Evolutionary conservation across 805 yeast species (phyloP), one percentile per base, ranked within the genome.

Genomic region (Grigorovia transvaalensis): DNA sequence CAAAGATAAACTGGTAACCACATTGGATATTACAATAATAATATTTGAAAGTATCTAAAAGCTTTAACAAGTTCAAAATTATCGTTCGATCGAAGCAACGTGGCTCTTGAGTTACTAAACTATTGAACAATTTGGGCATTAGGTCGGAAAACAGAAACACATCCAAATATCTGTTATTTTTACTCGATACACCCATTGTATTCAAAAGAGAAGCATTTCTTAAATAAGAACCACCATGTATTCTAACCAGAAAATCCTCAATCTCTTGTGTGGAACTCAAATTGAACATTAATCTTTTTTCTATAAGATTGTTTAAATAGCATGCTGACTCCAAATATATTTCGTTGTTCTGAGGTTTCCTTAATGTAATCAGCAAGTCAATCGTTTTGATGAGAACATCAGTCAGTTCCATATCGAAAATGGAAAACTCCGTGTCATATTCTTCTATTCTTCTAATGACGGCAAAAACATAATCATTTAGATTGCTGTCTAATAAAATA

Each of bases 291-390:
- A 35, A 45, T 27, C 13, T 13, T 23, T 45, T 12, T 23, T 11
- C 20, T 23, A 45, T 7, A 15, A 23, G 15, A 45, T 17, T 23
- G 27, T 45, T 38, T 7, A 23, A 15, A 23, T 6, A 6, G 18
- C 11, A 15, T 27, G 18, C 33, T 13, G 33, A 12, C 11, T 13
- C 15, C 40, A 8, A 12, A 29, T 45, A 45, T 11, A 35, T 18
- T 5, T 18, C 6, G 0, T 66, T 57, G 51, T 69, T 68, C 49
- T 66, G 67, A 0, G 71, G 63, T 42, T 68, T 67, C 1, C 54
- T 62, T 50, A 70, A 46, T 0, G 71, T 60, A 11, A 68, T 47
- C 3, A 65, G 50, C 46, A 69, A 49, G 23, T 68, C 68, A n/a
- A 65, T 56, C 2, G 69, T 38, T 29, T 56, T 56, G 27, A 52